Percentiles rank a stretch among this genome's conserved stretches.
Conservation (phyloP, 2,329 filamentous ascomycete genomes). For the Colletotrichum shisoi region DNA sequence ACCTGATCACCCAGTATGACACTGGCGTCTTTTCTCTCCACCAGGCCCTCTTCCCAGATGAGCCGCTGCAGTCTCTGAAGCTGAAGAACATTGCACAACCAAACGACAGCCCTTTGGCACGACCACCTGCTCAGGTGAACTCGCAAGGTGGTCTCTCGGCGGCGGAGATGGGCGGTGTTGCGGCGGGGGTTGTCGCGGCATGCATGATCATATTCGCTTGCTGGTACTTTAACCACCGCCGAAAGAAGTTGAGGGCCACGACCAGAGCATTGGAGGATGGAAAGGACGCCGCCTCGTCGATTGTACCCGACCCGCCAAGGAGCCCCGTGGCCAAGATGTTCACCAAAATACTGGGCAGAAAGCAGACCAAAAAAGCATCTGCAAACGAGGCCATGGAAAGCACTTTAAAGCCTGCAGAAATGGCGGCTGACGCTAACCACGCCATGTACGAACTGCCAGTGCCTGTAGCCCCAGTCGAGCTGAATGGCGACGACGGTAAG, state of each 20-base stretch:
- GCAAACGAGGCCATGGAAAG: conserved; percentile 44
- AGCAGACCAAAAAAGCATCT: conserved; percentile 44
- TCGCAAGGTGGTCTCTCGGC: conserved; percentile 48
- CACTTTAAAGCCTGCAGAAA: conserved; percentile 50
- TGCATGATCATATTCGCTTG: conserved; percentile 43
- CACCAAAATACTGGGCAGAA: conserved; percentile 53
- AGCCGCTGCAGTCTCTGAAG: conserved; percentile 52
- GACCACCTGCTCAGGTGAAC: conserved; percentile 42
- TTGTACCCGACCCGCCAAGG: conserved; percentile 47
- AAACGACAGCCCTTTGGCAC: conserved; percentile 55
- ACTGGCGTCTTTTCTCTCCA: conserved; percentile 62
- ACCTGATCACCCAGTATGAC: conserved; percentile 66
- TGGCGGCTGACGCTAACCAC: conserved; percentile 55
- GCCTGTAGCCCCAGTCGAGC: conserved; percentile 56
- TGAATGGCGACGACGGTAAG: conserved; percentile 54
- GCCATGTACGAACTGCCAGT: conserved; percentile 63
- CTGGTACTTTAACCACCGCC: conserved; percentile 49
- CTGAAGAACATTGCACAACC: conserved; percentile 55
- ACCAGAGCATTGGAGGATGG: conserved; percentile 43
- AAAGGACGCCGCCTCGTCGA: conserved; percentile 51
- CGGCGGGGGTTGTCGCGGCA: conserved; percentile 51
- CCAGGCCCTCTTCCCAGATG: conserved; percentile 61
- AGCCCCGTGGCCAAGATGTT: conserved; percentile 54
- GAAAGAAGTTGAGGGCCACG: conserved; percentile 46
- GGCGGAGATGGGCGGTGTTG: conserved; percentile 57